Evolutionary conservation across 1,139 yeast genomes (phyloP).

Genomic region (Entelexis paramagnoliae): DNA sequence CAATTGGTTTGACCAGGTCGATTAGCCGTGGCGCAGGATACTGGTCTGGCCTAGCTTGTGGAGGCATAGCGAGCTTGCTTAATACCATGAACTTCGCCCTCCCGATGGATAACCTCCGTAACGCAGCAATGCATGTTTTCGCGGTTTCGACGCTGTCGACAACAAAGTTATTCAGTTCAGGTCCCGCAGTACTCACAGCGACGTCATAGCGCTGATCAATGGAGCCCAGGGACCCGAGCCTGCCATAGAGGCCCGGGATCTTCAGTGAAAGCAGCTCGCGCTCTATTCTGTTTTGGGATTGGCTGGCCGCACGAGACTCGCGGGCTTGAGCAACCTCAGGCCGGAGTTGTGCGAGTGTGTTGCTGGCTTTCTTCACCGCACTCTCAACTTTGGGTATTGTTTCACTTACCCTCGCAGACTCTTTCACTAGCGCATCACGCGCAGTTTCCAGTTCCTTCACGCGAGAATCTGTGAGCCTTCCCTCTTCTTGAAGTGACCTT

Average conservation of each 20-base stretch:
- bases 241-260: constrained; percentile 74
- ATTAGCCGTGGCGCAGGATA: constrained; percentile 80
- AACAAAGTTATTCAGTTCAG: constrained; percentile 83
- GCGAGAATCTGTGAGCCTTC: constrained; percentile 43
- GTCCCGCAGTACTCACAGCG: constrained; percentile 82
- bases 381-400: constrained; percentile 31
- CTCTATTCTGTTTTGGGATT: constrained; percentile 38
- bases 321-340: constrained; percentile 37
- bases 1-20: constrained; percentile 64
- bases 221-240: constrained; percentile 81
- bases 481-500: constrained; percentile 42
- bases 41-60: constrained; percentile 47
- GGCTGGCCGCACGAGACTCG: constrained; percentile 15
- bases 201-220: constrained; percentile 83
- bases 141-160: constrained; percentile 93
- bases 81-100: constrained; percentile 80
- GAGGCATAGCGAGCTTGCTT: constrained; percentile 51
- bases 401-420: not conserved
- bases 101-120: constrained; percentile 77
- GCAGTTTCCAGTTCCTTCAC: constrained; percentile 39
- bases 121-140: constrained; percentile 77
- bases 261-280: constrained; percentile 71
- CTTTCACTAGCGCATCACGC: not conserved
- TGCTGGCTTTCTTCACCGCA: constrained; percentile 44
- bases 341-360: constrained; percentile 45